Evolutionary conservation across 108 stramenopile species (phyloP), one percentile per base, ranked within the genome.

Genomic region (Nitzschia putrida): DNA sequence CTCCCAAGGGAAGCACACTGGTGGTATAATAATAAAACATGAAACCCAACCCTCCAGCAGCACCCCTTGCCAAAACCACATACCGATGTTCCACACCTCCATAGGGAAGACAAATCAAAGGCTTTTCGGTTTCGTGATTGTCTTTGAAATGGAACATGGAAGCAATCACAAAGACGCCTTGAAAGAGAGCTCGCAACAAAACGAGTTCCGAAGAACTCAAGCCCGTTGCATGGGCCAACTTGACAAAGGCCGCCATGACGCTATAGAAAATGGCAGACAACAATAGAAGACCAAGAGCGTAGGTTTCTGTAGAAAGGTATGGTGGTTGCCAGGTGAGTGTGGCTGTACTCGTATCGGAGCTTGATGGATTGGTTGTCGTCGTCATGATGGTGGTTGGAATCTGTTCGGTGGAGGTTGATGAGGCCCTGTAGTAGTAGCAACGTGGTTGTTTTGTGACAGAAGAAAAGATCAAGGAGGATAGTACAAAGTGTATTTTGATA

Each of bases 151-250:
- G 53, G 9, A 61, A 18, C 77, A 84, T 64, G 1, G 68, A 80
- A 5, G 72, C 50, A 11, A 84, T 26, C 5, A 84, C 69, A 29
- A 80, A 54, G 8, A 25, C 8, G 14, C 83, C 80, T 56, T 84
- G 83, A 40, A 78, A 74, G 12, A 69, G 43, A 13, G 64, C 80
- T 16, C 83, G 68, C 23, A 57, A 5, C 39, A 80, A 84, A 14
- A 84, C 80, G n/a, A 84, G 43, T 64, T 84, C 72, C 13, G 83
- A 80, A 5, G 71, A 53, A 20, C 80, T 80, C 11, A 84, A 26
- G 6, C 80, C 77, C 29, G 40, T 56, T 1, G 40, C 12, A 7
- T 39, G n/a, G 0, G 64, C 72, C 13, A 76, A 49, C 53, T 83
- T 74, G 43, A 83, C n/a, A 41, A 66, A 83, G 5, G 58, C 51